phyloP scores from a whole-genome alignment of 768 basidiomycete species.

The Lentinula sp. region DNA sequence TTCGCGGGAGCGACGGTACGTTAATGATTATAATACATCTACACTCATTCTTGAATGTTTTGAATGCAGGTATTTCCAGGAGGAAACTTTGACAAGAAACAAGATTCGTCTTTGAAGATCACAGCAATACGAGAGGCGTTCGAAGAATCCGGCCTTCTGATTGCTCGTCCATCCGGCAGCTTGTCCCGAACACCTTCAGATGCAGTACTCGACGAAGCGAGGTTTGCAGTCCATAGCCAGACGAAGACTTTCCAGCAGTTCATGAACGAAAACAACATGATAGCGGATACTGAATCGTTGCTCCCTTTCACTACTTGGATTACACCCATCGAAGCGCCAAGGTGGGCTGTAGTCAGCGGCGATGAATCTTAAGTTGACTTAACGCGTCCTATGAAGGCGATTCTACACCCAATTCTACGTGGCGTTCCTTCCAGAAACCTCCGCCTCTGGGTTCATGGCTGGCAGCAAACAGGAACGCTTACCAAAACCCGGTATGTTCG shows the following conservation, averaged over 20 bases:
- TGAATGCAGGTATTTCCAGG: conserved; percentile 70
- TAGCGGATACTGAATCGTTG: conserved; percentile 38
- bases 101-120: conserved; percentile 49
- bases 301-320: conserved; percentile 75
- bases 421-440: conserved; percentile 44
- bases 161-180: conserved; percentile 36
- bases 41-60: background rate
- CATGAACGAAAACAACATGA: conserved; percentile 37
- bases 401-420: conserved; percentile 72
- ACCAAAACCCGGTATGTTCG: conserved; percentile 46
- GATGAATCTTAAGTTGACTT: conserved; percentile 1
- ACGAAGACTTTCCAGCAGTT: conserved; percentile 46
- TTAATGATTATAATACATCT: conserved; percentile 4
- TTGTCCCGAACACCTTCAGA: conserved; percentile 18
- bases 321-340: conserved; percentile 50
- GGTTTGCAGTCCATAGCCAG: conserved; percentile 50
- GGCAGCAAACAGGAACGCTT: conserved; percentile 52
- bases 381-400: conserved; percentile 34
- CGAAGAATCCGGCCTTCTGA: conserved; percentile 65
- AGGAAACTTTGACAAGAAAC: conserved; percentile 57
- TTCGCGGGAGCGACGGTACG: conserved; percentile 67
- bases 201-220: conserved; percentile 42
- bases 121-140: conserved; percentile 76
- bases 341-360: conserved; percentile 27
- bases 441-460: conserved; percentile 42